These are phyloP conservation scores for Panicum miliaceum DNA, from an alignment of 176 grass and related monocot genomes.

Conservation along the genomic window DNA sequence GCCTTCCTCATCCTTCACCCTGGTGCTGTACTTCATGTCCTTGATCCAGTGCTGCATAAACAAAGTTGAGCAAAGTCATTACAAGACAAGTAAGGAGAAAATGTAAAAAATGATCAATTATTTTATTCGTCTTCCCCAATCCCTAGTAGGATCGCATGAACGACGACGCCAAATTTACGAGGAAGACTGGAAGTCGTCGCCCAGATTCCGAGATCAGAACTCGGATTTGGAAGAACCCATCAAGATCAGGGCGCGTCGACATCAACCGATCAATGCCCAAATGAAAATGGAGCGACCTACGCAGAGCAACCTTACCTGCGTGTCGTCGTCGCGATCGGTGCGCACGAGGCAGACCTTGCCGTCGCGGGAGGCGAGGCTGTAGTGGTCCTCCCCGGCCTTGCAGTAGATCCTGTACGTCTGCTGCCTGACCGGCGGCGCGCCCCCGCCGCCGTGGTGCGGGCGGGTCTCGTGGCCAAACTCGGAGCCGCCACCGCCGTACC, in stretches of 20 bases:
- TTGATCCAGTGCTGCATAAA: conserved; percentile 77
- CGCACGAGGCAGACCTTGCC: conserved; percentile 57
- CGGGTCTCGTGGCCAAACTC: conserved; percentile 33
- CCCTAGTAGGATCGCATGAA: background rate
- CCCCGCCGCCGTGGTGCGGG: conserved; percentile 39
- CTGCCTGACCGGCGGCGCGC: conserved; percentile 38
- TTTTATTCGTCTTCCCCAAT: background rate
- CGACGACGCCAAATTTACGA: background rate
- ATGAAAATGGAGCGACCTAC: background rate
- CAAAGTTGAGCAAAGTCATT: background rate
- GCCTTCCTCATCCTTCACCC: conserved; percentile 85
- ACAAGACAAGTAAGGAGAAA: background rate
- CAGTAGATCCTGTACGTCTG: conserved; percentile 58
- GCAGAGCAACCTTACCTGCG: conserved; percentile 43
- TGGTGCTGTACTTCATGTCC: conserved; percentile 84
- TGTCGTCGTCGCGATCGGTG: conserved; percentile 49
- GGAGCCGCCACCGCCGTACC: conserved; percentile 5
- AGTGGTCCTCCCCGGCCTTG: conserved; percentile 59
- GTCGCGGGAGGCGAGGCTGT: conserved; percentile 61
- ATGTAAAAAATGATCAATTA: background rate
- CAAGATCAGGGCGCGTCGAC: background rate
- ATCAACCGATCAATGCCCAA: background rate
- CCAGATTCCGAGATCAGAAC: conserved; percentile 4
- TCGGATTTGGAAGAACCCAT: background rate
- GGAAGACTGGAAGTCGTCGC: background rate